Conservation (phyloP, 495 filamentous ascomycete genomes). For the Penicillium coprophilum region DNA sequence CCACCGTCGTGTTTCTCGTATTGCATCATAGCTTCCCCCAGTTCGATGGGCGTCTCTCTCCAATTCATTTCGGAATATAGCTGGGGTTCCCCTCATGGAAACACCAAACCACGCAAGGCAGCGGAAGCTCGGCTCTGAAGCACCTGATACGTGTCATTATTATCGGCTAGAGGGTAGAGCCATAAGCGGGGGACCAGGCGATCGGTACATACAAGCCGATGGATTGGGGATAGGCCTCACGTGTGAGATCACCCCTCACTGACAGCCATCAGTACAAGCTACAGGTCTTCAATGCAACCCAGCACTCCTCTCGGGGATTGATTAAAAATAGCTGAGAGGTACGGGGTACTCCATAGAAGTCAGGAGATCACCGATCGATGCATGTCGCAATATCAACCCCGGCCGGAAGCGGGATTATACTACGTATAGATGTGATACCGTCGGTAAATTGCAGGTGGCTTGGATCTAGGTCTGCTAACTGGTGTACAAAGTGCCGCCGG, state of each 20-base stretch:
- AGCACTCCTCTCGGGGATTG: not conserved
- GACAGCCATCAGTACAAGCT: not conserved
- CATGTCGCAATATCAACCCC: not conserved
- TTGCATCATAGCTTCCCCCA: not conserved
- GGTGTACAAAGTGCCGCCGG: not conserved
- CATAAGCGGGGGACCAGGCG: not conserved
- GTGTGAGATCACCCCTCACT: not conserved
- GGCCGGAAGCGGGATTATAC: not conserved
- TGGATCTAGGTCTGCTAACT: not conserved
- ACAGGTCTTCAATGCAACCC: not conserved
- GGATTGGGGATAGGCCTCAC: not conserved
- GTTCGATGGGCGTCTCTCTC: not conserved
- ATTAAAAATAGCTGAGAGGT: not conserved
- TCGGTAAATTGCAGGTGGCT: not conserved
- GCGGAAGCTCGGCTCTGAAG: not conserved
- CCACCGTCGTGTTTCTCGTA: not conserved
- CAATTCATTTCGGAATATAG: not conserved
- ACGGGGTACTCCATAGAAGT: not conserved
- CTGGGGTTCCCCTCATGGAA: conserved; percentile 1
- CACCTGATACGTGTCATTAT: not conserved
- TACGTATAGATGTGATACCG: not conserved
- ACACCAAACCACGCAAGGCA: conserved; percentile 1
- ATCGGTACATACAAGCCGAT: not conserved
- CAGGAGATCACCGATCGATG: not conserved
- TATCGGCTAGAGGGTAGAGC: not conserved